Evolutionary conservation across 768 basidiomycete species (phyloP).

Genomic region (Coprinopsis cinerea): DNA sequence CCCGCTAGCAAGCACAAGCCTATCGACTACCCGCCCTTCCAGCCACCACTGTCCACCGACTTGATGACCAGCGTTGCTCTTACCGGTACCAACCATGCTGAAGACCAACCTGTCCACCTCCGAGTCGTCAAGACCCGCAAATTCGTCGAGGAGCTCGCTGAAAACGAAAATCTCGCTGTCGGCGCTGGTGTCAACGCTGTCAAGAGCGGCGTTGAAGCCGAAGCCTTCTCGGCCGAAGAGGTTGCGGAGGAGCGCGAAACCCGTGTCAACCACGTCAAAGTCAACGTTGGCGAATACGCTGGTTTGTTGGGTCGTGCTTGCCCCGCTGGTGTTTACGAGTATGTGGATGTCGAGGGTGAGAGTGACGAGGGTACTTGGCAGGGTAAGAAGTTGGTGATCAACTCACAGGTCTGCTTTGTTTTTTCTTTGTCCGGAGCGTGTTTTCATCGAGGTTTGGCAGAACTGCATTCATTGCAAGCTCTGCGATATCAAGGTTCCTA

Average conservation of each 20-base stretch:
- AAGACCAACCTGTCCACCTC: conserved; percentile 91
- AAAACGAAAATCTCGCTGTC: conserved; percentile 18
- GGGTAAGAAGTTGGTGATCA: conserved; percentile 90
- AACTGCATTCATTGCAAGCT: conserved; percentile 94
- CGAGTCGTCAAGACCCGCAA: conserved; percentile 44
- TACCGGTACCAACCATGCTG: conserved; percentile 94
- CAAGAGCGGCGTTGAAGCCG: conserved; percentile 19
- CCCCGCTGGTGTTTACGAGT: conserved; percentile 96
- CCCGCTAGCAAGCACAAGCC: conserved; percentile 60
- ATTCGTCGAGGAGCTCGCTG: conserved; percentile 20
- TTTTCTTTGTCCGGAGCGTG: not conserved
- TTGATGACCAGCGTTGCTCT: conserved; percentile 84
- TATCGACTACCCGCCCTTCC: conserved; percentile 81
- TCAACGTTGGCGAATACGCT: conserved; percentile 76
- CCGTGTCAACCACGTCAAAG: conserved; percentile 60
- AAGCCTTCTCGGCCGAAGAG: conserved; percentile 19
- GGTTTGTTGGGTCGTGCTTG: conserved; percentile 87
- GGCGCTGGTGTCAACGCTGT: conserved; percentile 27
- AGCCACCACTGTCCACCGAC: conserved; percentile 90
- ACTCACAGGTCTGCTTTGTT: conserved; percentile 67
- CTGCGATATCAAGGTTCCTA: conserved; percentile 94
- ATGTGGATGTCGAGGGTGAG: conserved; percentile 51
- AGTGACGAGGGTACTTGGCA: conserved; percentile 45
- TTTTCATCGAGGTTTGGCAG: conserved; percentile 30
- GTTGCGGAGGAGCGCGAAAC: conserved; percentile 36